These are phyloP conservation scores for Aspergillus ibericus DNA, from an alignment of 2,329 filamentous ascomycete genomes.

Conservation along the genomic window DNA sequence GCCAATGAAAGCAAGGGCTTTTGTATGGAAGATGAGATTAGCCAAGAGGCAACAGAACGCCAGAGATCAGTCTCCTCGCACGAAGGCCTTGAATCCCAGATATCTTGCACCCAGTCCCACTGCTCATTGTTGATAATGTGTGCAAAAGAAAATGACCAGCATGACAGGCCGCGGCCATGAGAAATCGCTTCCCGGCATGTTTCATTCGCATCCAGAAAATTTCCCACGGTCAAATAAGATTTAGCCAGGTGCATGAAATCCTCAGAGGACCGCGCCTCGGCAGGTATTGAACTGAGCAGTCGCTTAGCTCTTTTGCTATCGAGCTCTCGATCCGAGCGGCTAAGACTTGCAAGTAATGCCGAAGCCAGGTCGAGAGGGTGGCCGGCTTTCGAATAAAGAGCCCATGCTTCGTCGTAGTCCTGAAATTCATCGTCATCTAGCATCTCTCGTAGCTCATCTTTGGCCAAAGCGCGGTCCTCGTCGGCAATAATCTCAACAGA, in stretches of 20 bases:
- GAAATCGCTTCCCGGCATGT: slow-evolving; percentile 45
- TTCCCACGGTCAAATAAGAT: slow-evolving; percentile 44
- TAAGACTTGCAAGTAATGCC: slow-evolving; percentile 40
- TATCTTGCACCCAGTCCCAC: slow-evolving; percentile 33
- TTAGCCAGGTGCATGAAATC: slow-evolving; percentile 49
- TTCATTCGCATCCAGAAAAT: slow-evolving; percentile 39
- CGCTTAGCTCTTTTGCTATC: slow-evolving; percentile 46
- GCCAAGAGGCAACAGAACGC: slow-evolving; percentile 13
- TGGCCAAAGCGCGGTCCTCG: slow-evolving; percentile 17
- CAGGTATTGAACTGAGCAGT: slow-evolving; percentile 48
- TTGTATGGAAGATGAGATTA: slow-evolving; percentile 19
- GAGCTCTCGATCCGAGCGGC: slow-evolving; percentile 35
- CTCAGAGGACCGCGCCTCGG: slow-evolving; percentile 36
- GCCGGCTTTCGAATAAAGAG: slow-evolving; percentile 37
- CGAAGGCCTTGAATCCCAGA: slow-evolving; percentile 31
- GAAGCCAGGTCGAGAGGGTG: slow-evolving; percentile 27
- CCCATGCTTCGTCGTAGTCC: slow-evolving; percentile 45
- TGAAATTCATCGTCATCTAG: slow-evolving; percentile 12
- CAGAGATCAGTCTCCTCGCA: slow-evolving; percentile 12
- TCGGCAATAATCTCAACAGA: neutral
- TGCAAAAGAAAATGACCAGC: slow-evolving; percentile 34
- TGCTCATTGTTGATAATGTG: slow-evolving; percentile 30
- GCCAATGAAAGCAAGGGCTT: slow-evolving; percentile 24
- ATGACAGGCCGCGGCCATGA: slow-evolving; percentile 24
- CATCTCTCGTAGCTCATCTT: slow-evolving; percentile 19